These are phyloP conservation scores for Aspergillus fructus DNA, from an alignment of 2,329 filamentous ascomycete species.

Conservation along the genomic window DNA sequence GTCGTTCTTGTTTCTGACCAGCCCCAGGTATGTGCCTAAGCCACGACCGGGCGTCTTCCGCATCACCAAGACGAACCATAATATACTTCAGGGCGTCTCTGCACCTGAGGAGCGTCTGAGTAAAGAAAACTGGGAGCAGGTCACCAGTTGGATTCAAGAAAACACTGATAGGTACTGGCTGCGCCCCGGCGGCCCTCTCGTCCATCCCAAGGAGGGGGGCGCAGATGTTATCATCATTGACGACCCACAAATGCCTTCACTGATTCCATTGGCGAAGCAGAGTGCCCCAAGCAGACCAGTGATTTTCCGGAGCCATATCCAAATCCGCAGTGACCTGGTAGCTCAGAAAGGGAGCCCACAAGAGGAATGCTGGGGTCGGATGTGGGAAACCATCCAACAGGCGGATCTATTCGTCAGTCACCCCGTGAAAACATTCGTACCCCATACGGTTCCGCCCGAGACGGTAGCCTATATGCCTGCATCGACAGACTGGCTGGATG, in stretches of 20 bases:
- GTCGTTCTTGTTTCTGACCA: background rate
- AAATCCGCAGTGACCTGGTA: constrained; percentile 73
- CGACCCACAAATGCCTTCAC: constrained; percentile 78
- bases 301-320: constrained; percentile 79
- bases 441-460: constrained; percentile 62
- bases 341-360: constrained; percentile 64
- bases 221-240: constrained; percentile 77
- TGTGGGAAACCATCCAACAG: constrained; percentile 69
- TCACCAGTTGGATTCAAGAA: constrained; percentile 69
- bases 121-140: constrained; percentile 59
- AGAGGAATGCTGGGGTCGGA: constrained; percentile 70
- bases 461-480: constrained; percentile 76
- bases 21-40: constrained; percentile 66
- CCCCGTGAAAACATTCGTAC: constrained; percentile 74
- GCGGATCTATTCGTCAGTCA: constrained; percentile 82
- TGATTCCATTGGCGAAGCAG: constrained; percentile 73
- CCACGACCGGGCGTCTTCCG: constrained; percentile 76
- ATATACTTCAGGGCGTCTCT: constrained; percentile 79
- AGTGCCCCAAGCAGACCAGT: constrained; percentile 71
- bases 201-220: constrained; percentile 64
- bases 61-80: constrained; percentile 85
- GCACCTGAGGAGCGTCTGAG: constrained; percentile 64
- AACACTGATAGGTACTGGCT: constrained; percentile 78
- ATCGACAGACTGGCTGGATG: constrained; percentile 81
- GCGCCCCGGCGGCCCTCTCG: constrained; percentile 64